Base-by-base conservation (phyloP, 169 alveolate species). In the Cryptosporidium baileyi region DNA sequence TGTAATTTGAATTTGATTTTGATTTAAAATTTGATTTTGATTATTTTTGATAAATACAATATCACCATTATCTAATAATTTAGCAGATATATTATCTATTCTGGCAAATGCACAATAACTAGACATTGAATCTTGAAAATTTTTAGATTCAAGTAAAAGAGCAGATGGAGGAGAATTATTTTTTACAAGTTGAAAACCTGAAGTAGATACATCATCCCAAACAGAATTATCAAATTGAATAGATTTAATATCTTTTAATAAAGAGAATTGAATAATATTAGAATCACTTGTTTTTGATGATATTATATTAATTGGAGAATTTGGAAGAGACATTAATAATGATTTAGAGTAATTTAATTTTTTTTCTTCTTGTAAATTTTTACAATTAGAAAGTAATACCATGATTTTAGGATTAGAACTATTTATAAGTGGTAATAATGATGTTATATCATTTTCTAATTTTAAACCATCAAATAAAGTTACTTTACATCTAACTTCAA, bases 121-220 rank as follows among this genome's bases (percentile, higher is more conserved):
- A 13, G 85, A 74, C 30, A 74, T 54, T 22, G 59, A 38, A 24
- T 74, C 34, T 17, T 34, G 19, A 24, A 38, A 26, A 34, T 38
- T 54, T 24, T 30, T 22, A 7, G 85, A 74, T 5, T 38, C 67
- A 15, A 51, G 47, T 38, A 51, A 65, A 7, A 44, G 57, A 36
- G 85, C 85, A 38, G 85, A 74, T n/a, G 85, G 85, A 19, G 85
- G 32, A n/a, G 85, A 57, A 0, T 36, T 49, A 51, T 54, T 59
- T 13, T 51, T 36, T 2, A 74, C 57, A 54, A 74, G 57, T 19
- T 74, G 85, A 34, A 74, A 74, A 8, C 74, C 67, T 17, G 74
- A 67, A 4, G 85, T 74, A 13, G 74, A 51, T 13, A 59, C 45
- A n/a, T 74, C 67, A 34, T 74, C 85, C 85, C 85, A 74, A 7